phyloP scores from a whole-genome alignment of 176 grass and related monocot species.

The Ensete ventricosum region DNA sequence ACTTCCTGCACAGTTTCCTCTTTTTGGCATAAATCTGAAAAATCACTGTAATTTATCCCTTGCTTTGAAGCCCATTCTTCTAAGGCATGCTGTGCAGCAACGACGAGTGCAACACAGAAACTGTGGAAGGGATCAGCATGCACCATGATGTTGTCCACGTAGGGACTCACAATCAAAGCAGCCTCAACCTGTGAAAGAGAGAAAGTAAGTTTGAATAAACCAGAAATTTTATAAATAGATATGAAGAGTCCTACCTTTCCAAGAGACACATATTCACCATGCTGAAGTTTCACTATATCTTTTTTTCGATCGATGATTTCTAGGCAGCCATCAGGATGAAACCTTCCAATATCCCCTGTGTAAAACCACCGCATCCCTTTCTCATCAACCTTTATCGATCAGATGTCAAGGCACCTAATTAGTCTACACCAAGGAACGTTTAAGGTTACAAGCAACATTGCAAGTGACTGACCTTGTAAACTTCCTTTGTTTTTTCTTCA shows the following conservation, averaged over 20 bases:
- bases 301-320: slow-evolving; percentile 90
- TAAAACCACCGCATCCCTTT: slow-evolving; percentile 69
- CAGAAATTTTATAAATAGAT: neutral
- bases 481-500: slow-evolving; percentile 71
- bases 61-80: slow-evolving; percentile 56
- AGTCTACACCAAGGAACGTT: neutral
- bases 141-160: slow-evolving; percentile 80
- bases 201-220: neutral
- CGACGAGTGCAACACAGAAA: slow-evolving; percentile 70
- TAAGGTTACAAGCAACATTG: neutral
- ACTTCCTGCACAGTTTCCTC: slow-evolving; percentile 52
- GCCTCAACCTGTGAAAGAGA: slow-evolving; percentile 54
- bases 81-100: slow-evolving; percentile 37
- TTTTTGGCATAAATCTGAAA: slow-evolving; percentile 60
- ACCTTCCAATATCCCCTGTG: slow-evolving; percentile 84
- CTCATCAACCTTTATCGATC: slow-evolving; percentile 48
- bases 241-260: slow-evolving; percentile 44
- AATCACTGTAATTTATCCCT: slow-evolving; percentile 36
- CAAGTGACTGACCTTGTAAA: slow-evolving; percentile 44
- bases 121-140: slow-evolving; percentile 67
- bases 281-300: slow-evolving; percentile 93
- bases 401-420: slow-evolving; percentile 1
- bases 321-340: slow-evolving; percentile 76
- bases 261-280: slow-evolving; percentile 88
- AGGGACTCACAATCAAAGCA: slow-evolving; percentile 50